Evolutionary conservation across 2,329 filamentous ascomycete species (phyloP).

Genomic region (Cladosporium sp.): DNA sequence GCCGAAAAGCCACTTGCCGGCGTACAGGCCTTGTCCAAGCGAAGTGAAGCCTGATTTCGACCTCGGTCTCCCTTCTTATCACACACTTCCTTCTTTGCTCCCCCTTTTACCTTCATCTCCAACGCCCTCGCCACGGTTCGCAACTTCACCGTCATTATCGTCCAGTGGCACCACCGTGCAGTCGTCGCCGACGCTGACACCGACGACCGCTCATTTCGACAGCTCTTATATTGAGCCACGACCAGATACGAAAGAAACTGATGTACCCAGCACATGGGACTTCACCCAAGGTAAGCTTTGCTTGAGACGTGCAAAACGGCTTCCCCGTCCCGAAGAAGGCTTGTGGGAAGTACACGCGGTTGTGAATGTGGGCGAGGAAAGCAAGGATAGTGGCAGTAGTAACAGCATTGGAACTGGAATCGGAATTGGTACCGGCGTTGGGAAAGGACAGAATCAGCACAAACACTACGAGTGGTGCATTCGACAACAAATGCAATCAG

Average conservation of each 20-base stretch:
- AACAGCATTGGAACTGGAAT: too few species aligned
- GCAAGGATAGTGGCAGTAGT: neutral
- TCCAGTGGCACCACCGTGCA: constrained; percentile 23
- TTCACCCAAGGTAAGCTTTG: constrained; percentile 27
- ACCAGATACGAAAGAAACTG: constrained; percentile 10
- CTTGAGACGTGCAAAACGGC: constrained; percentile 27
- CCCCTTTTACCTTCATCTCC: constrained; percentile 14
- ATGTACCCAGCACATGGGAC: neutral
- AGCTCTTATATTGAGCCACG: constrained; percentile 16
- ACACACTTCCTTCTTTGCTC: neutral
- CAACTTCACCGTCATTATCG: constrained; percentile 21
- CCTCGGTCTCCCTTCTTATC: neutral
- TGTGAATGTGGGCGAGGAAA: constrained; percentile 19
- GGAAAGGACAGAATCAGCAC: neutral
- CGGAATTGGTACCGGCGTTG: neutral
- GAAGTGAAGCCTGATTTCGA: neutral
- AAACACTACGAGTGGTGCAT: constrained; percentile 6
- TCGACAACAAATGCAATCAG: neutral
- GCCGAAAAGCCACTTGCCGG: neutral
- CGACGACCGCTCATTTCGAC: constrained; percentile 7
- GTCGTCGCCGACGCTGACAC: constrained; percentile 23
- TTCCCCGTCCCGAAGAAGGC: constrained; percentile 22
- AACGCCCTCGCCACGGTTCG: constrained; percentile 19
- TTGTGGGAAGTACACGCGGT: constrained; percentile 31
- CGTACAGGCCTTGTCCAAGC: neutral